Evolutionary conservation across 208 protist species (phyloP).

Genomic region (Porcisia hertigi): DNA sequence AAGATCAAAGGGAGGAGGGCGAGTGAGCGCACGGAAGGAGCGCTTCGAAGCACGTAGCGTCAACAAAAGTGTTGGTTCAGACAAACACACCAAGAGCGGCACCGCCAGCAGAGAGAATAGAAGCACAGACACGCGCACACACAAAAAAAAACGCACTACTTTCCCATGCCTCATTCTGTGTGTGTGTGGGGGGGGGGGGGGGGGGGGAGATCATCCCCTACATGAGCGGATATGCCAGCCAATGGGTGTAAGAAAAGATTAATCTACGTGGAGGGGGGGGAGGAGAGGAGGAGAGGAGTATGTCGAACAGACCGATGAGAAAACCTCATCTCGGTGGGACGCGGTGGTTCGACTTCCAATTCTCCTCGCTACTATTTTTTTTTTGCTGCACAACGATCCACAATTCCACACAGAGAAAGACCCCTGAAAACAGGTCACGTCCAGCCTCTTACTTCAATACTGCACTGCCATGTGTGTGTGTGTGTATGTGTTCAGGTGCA

Average conservation of each 20-base stretch:
- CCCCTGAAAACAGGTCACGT: neutral
- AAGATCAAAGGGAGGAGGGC: neutral
- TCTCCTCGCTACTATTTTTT: too few species aligned
- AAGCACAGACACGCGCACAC: neutral
- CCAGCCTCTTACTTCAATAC: neutral
- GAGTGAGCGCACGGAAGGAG: neutral
- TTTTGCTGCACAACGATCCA: neutral
- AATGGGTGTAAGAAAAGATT: too few species aligned
- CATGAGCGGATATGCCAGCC: too few species aligned
- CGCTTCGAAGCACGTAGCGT: neutral
- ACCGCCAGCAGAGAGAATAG: too few species aligned
- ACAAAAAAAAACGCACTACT: neutral
- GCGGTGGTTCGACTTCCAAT: too few species aligned
- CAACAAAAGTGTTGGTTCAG: neutral
- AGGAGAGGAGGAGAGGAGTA: neutral
- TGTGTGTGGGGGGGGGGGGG: too few species aligned
- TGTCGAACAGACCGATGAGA: neutral
- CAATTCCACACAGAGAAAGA: neutral
- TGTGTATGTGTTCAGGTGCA: too few species aligned
- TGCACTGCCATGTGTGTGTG: neutral
- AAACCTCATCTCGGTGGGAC: too few species aligned
- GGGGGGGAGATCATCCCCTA: neutral
- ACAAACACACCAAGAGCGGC: neutral
- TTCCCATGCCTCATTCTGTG: neutral
- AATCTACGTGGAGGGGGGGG: neutral